A percentile compares a stretch with the other conserved stretches of the same genome.
Conservation (phyloP, 1,284 basidiomycete genomes). For the Tilletiopsis washingtonensis region DNA sequence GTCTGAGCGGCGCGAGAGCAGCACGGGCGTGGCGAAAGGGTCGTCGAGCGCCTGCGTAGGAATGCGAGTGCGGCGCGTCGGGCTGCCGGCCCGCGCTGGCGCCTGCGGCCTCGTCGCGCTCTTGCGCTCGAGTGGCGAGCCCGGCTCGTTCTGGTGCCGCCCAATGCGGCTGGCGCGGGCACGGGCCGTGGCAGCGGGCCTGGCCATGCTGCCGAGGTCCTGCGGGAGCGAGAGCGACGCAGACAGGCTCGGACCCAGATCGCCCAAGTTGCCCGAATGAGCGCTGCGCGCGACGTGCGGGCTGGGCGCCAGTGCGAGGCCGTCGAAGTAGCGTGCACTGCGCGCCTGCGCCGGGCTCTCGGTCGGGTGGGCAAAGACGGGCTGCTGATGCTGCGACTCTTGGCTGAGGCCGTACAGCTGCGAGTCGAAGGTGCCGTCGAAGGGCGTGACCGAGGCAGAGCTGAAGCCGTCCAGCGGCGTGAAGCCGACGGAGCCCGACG, state of each 20-base stretch:
- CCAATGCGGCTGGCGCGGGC: constrained; percentile 27
- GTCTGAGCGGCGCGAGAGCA: constrained; percentile 19
- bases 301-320: constrained; percentile 28
- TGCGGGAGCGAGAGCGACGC: background rate
- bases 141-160: constrained; percentile 29
- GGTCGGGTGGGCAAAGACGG: constrained; percentile 2
- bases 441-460: constrained; percentile 2
- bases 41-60: constrained; percentile 19
- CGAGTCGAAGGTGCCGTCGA: constrained; percentile 1
- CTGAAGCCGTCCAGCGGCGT: background rate
- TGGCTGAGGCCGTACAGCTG: constrained; percentile 1
- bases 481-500: background rate
- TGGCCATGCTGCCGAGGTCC: background rate
- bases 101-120: constrained; percentile 3
- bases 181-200: constrained; percentile 8
- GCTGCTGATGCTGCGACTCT: background rate
- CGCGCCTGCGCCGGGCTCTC: background rate
- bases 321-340: background rate
- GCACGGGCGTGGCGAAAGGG: constrained; percentile 17
- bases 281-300: constrained; percentile 18
- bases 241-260: background rate
- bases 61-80: constrained; percentile 12
- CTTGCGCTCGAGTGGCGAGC: constrained; percentile 37
- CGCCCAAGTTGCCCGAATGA: constrained; percentile 8
- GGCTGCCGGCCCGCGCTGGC: constrained; percentile 13